Percentiles rank a stretch among this genome's conserved stretches.
Conservation (phyloP, 2,329 filamentous ascomycete genomes). For the Diaporthe aspalathi region DNA sequence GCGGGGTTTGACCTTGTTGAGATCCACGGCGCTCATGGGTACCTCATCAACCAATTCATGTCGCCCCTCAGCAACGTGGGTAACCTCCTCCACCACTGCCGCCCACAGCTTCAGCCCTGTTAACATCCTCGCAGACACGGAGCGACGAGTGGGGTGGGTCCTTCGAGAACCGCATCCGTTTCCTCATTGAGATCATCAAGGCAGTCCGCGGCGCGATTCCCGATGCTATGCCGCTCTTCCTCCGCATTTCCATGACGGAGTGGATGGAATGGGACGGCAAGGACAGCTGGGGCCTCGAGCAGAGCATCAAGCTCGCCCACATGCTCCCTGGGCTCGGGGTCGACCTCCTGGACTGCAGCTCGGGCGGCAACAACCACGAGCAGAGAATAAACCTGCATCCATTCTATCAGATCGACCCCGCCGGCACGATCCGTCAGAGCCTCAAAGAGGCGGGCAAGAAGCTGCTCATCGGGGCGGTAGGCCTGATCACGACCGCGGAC, state of each 20-base stretch:
- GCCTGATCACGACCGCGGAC: constrained; percentile 76
- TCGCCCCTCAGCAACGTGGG: constrained; percentile 67
- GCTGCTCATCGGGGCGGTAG: constrained; percentile 79
- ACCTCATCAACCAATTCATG: constrained; percentile 74
- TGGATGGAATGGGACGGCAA: constrained; percentile 65
- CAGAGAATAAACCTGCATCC: constrained; percentile 72
- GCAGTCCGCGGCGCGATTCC: constrained; percentile 65
- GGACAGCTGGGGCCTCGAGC: constrained; percentile 74
- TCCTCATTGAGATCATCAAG: constrained; percentile 66
- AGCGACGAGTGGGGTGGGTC: constrained; percentile 74
- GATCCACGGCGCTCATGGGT: constrained; percentile 73
- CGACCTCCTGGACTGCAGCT: constrained; percentile 86
- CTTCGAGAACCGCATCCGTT: constrained; percentile 74
- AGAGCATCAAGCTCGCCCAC: constrained; percentile 75
- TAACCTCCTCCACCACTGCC: background rate
- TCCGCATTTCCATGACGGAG: constrained; percentile 72
- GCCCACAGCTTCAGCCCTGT: no score
- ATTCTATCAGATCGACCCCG: constrained; percentile 80
- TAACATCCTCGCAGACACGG: constrained; percentile 55
- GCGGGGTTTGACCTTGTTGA: constrained; percentile 84
- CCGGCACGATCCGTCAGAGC: constrained; percentile 76
- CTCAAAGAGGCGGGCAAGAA: constrained; percentile 60
- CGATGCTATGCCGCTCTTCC: constrained; percentile 64
- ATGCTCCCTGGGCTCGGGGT: constrained; percentile 79
- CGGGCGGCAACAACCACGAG: constrained; percentile 74